Evolutionary conservation across 352 stramenopile species (phyloP), one percentile per base, ranked within the genome.

Genomic region (Phytophthora colocasiae): DNA sequence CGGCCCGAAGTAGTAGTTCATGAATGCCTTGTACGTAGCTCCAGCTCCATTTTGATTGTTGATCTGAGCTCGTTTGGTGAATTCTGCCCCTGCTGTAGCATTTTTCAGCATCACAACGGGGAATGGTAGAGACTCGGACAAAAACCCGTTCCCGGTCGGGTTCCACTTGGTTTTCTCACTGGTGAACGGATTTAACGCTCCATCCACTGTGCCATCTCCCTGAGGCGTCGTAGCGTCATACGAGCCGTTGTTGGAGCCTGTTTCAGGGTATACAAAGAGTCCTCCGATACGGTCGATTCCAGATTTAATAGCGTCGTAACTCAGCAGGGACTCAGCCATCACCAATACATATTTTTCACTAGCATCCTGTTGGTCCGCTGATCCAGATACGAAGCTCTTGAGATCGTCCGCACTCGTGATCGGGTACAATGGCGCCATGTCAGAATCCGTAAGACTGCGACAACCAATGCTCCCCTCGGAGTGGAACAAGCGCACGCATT

Each of bases 1-100:
- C 1, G 87, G 87, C 2, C 87, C 87, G 71, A 92, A 94, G 63
- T 94, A 94, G 58, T 91, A 93, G 58, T 93, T 90, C 82, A 93
- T 91, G 52, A 84, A 89, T 8, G 81, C 82, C 27, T 77, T 86
- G 71, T 93, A 93, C 19, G 83, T 92, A 4, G 80, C 76, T 7
- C 81, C 83, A 4, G 56, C 56, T 7, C 50, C 46, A 4, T 32
- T 44, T 32, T 92, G 73, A 5, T 77, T 10, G 66, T 94, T 96
- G 47, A 75, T 88, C 29, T 78, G 58, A 8, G 83, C 87, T 27
- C 84, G 82, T 40, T 78, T 67, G 27, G 78, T 66, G 48, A 91
- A 92, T 47, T 72, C 49, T 0, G 69, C 59, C 10, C 75, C 83
- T 0, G 67, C 63, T 3, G 65, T 66, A 0, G 65, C 68, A 17